Percentiles rank a stretch among this genome's conserved stretches.
These are phyloP conservation scores for Dipodascopsis tothii DNA, from an alignment of 805 yeast species.

Conservation along the genomic window DNA sequence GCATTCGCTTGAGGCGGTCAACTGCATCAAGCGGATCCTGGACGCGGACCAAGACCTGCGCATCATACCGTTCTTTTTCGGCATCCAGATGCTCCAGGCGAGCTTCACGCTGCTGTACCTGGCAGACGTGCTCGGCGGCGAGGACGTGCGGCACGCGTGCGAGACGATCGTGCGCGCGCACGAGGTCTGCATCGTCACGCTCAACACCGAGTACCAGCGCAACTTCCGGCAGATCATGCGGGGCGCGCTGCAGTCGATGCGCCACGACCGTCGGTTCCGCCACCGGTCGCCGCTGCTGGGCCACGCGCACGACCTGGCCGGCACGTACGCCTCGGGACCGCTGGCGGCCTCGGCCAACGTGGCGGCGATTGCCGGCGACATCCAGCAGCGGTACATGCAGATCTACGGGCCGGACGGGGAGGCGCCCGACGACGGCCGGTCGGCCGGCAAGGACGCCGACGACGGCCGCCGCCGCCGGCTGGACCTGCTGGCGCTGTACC, in stretches of 20 bases:
- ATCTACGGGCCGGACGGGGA: slow-evolving; percentile 21
- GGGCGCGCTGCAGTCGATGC: slow-evolving; percentile 27
- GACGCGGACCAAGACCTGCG: slow-evolving; percentile 27
- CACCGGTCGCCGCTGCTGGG: neutral
- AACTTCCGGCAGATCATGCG: slow-evolving; percentile 30
- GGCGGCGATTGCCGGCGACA: neutral
- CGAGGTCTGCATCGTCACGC: slow-evolving; percentile 29
- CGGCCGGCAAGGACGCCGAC: slow-evolving; percentile 4
- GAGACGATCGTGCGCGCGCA: slow-evolving; percentile 30
- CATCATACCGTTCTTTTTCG: slow-evolving; percentile 30
- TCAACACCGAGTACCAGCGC: slow-evolving; percentile 30
- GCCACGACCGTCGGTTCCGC: neutral
- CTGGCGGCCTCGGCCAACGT: slow-evolving; percentile 25
- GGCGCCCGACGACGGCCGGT: neutral
- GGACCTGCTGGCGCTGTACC: slow-evolving; percentile 32
- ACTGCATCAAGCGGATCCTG: slow-evolving; percentile 25
- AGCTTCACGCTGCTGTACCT: slow-evolving; percentile 26
- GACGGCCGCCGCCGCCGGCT: slow-evolving; percentile 27
- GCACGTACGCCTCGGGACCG: too few relatives aligned
- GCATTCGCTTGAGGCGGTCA: slow-evolving; percentile 28
- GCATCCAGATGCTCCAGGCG: slow-evolving; percentile 29
- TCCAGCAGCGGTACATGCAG: neutral
- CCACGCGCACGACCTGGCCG: too few relatives aligned
- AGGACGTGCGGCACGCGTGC: slow-evolving; percentile 27
- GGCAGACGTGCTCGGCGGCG: slow-evolving; percentile 25